Evolutionary conservation across 2,329 filamentous ascomycete genomes (phyloP).

Genomic region (Fusarium siculi): DNA sequence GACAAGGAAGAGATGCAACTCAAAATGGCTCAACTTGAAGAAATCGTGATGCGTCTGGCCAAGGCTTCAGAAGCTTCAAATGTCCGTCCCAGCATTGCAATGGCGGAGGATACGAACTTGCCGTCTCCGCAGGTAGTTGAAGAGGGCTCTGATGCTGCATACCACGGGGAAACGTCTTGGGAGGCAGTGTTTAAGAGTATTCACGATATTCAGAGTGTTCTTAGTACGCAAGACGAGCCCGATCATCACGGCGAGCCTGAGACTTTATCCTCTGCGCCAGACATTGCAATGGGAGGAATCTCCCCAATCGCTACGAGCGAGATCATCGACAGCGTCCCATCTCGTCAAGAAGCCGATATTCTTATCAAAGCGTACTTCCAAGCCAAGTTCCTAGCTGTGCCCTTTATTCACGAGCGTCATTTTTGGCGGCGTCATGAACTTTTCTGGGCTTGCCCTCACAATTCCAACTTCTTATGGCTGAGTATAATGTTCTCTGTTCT

Average conservation of each 20-base stretch:
- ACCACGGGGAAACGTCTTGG: conserved; percentile 55
- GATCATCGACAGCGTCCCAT: conserved; percentile 49
- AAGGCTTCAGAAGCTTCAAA: conserved; percentile 15
- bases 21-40: conserved; percentile 54
- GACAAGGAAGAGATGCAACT: conserved; percentile 52
- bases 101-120: neutral
- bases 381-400: conserved; percentile 50
- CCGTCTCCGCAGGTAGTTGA: neutral
- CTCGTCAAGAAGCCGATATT: conserved; percentile 50
- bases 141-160: conserved; percentile 38
- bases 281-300: conserved; percentile 49
- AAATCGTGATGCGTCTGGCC: conserved; percentile 53
- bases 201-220: conserved; percentile 53
- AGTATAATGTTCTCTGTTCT: conserved; percentile 62
- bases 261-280: conserved; percentile 34
- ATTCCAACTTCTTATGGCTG: conserved; percentile 59
- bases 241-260: neutral
- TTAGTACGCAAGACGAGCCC: conserved; percentile 38
- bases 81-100: neutral
- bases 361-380: conserved; percentile 54
- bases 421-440: conserved; percentile 61
- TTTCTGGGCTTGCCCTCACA: conserved; percentile 57
- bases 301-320: conserved; percentile 45
- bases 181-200: conserved; percentile 56
- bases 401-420: conserved; percentile 55